phyloP scores from a whole-genome alignment of 306 rosid genomes.

The Calophaca sinica region DNA sequence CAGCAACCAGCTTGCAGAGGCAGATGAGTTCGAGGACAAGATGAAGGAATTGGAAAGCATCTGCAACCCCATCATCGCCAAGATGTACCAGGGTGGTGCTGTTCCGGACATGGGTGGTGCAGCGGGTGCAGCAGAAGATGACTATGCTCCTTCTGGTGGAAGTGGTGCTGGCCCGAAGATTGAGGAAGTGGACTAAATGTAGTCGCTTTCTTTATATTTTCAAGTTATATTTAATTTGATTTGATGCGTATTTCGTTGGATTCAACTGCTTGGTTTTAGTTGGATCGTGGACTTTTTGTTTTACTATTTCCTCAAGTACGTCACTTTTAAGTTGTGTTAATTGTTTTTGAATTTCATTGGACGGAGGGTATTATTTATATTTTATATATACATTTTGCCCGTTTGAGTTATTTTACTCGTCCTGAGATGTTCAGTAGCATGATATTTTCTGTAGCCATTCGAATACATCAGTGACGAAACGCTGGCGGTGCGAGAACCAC shows the following conservation, averaged over 20 bases:
- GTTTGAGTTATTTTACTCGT: neutral
- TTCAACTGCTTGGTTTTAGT: neutral
- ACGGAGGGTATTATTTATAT: conserved; percentile 1
- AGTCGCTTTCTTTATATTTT: neutral
- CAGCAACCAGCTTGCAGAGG: conserved; percentile 67
- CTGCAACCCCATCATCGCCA: conserved; percentile 58
- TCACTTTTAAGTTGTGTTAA: neutral
- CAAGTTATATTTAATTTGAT: neutral
- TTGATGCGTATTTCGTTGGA: neutral
- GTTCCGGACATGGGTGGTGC: conserved; percentile 46
- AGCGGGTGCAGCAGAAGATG: conserved; percentile 35
- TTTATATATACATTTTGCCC: neutral
- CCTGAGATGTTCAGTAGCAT: neutral
- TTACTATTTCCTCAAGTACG: neutral
- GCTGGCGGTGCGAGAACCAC: no score
- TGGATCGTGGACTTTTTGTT: neutral
- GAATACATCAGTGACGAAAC: no score
- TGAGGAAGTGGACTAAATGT: conserved; percentile 53
- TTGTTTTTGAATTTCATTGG: neutral
- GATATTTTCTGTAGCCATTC: no score
- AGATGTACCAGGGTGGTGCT: conserved; percentile 70
- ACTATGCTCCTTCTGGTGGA: conserved; percentile 44
- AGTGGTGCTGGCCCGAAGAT: conserved; percentile 54
- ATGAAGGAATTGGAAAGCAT: conserved; percentile 78
- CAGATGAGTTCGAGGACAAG: conserved; percentile 63